Evolutionary conservation across 305 asterid species (phyloP).

Genomic region (Nicotiana rustica): DNA sequence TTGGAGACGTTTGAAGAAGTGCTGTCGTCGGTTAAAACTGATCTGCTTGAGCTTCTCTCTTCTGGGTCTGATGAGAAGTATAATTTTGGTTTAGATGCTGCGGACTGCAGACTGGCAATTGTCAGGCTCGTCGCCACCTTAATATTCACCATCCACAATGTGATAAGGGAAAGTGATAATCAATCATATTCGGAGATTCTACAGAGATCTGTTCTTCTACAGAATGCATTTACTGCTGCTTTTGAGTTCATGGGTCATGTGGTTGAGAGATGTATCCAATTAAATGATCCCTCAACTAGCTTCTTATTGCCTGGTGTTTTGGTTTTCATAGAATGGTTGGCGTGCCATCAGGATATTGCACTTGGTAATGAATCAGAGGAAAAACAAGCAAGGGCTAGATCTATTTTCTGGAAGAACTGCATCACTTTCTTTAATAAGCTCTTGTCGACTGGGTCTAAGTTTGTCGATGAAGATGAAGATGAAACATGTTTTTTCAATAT

Average conservation of each 20-base stretch:
- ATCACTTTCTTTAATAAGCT: slow-evolving; percentile 73
- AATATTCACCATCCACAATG: slow-evolving; percentile 80
- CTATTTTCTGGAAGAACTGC: slow-evolving; percentile 78
- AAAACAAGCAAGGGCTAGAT: slow-evolving; percentile 74
- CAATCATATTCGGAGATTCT: slow-evolving; percentile 94
- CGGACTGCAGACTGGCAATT: slow-evolving; percentile 74
- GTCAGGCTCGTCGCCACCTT: slow-evolving; percentile 81
- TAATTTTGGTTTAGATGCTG: slow-evolving; percentile 75
- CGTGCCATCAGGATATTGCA: slow-evolving; percentile 81
- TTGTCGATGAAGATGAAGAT: slow-evolving; percentile 69
- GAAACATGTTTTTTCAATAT: slow-evolving; percentile 83
- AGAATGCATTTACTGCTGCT: slow-evolving; percentile 77
- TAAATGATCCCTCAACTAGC: slow-evolving; percentile 81
- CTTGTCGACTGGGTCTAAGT: slow-evolving; percentile 61
- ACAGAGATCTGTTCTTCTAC: slow-evolving; percentile 87
- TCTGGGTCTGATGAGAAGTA: slow-evolving; percentile 71
- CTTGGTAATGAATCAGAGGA: slow-evolving; percentile 78
- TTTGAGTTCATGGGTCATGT: slow-evolving; percentile 84
- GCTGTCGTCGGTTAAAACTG: slow-evolving; percentile 67
- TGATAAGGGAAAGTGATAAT: slow-evolving; percentile 74
- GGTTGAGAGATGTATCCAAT: slow-evolving; percentile 74
- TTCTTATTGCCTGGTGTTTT: slow-evolving; percentile 83
- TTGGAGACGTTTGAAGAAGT: slow-evolving; percentile 91
- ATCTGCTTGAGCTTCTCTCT: slow-evolving; percentile 74
- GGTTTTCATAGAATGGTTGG: slow-evolving; percentile 96